A percentile compares a stretch with the other conserved stretches of the same genome.
Evolutionary conservation across 306 rosid species (phyloP).

Genomic region (Vachellia pachyceras): DNA sequence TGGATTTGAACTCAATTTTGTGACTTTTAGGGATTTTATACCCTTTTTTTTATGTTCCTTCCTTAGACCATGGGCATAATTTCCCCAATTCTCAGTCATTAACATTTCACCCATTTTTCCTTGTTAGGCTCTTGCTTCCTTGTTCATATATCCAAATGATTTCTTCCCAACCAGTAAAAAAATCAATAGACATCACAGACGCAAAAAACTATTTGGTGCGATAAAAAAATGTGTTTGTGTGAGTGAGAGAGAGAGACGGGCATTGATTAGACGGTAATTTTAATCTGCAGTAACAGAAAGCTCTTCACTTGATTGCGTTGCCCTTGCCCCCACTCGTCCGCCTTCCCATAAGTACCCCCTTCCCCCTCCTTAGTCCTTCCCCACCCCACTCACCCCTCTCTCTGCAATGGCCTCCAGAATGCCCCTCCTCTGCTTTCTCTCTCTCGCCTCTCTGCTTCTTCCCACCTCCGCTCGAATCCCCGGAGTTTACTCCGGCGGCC

Average conservation of each 20-base stretch:
- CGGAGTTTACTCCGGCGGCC: conserved; percentile 69
- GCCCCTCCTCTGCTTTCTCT: conserved; percentile 55
- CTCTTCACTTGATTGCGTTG: background rate
- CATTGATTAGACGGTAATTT: background rate
- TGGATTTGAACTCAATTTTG: too few species aligned
- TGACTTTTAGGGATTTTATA: too few species aligned
- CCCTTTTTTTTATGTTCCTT: too few species aligned
- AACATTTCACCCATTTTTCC: too few species aligned
- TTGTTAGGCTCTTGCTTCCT: too few species aligned
- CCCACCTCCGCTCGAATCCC: conserved; percentile 72
- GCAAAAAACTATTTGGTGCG: background rate
- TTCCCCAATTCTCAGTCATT: too few species aligned
- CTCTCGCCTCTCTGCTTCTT: conserved; percentile 49
- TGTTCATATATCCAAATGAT: too few species aligned
- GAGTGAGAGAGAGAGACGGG: too few species aligned
- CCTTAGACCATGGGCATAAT: too few species aligned
- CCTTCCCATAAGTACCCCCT: conserved; percentile 77
- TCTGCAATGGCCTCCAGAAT: conserved; percentile 54
- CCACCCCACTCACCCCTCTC: conserved; percentile 50
- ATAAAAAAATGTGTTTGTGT: too few species aligned
- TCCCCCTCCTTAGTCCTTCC: background rate
- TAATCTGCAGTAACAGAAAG: background rate
- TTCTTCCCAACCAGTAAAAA: too few species aligned
- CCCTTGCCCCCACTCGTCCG: conserved; percentile 18
- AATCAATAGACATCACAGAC: too few species aligned